A percentile compares a stretch with the other conserved stretches of the same genome.
These are phyloP conservation scores for Pythium scleroteichum DNA, from an alignment of 352 stramenopile genomes.

Conservation along the genomic window DNA sequence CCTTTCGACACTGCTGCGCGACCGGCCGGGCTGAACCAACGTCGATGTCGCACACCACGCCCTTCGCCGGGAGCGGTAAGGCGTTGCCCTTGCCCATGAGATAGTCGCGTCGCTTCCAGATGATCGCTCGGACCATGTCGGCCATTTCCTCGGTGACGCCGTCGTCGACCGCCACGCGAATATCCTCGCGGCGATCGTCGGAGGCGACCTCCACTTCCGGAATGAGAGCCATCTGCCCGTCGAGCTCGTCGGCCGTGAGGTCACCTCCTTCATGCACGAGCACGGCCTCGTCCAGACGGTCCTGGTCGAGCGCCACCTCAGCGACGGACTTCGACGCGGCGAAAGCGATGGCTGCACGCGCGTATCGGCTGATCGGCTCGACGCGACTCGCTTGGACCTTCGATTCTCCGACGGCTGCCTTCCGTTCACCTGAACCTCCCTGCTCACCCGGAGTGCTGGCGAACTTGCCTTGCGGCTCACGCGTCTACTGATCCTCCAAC, in stretches of 20 bases:
- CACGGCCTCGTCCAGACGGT: neutral
- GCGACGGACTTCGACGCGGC: neutral
- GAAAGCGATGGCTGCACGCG: neutral
- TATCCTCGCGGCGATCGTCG: slow-evolving; percentile 25
- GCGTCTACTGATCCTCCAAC: too few species aligned
- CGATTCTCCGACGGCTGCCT: too few species aligned
- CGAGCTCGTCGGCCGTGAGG: slow-evolving; percentile 17
- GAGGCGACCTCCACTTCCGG: slow-evolving; percentile 18
- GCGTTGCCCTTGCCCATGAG: slow-evolving; percentile 36
- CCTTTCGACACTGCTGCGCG: slow-evolving; percentile 18
- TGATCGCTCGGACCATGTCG: slow-evolving; percentile 16
- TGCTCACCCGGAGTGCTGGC: too few species aligned
- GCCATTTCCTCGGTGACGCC: slow-evolving; percentile 13
- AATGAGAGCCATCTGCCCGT: slow-evolving; percentile 21
- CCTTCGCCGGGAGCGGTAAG: slow-evolving; percentile 9
- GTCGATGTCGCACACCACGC: slow-evolving; percentile 40
- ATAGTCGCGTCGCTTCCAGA: slow-evolving; percentile 21
- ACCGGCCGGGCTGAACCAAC: slow-evolving; percentile 21
- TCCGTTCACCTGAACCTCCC: too few species aligned
- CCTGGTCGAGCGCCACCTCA: neutral
- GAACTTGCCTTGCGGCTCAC: too few species aligned
- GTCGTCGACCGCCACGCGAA: slow-evolving; percentile 16
- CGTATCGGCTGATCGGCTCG: neutral
- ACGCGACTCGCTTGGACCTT: neutral
- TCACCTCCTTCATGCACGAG: slow-evolving; percentile 21